phyloP scores from a whole-genome alignment of 2,329 filamentous ascomycete genomes.

The Emmonsiellopsis sp. region DNA sequence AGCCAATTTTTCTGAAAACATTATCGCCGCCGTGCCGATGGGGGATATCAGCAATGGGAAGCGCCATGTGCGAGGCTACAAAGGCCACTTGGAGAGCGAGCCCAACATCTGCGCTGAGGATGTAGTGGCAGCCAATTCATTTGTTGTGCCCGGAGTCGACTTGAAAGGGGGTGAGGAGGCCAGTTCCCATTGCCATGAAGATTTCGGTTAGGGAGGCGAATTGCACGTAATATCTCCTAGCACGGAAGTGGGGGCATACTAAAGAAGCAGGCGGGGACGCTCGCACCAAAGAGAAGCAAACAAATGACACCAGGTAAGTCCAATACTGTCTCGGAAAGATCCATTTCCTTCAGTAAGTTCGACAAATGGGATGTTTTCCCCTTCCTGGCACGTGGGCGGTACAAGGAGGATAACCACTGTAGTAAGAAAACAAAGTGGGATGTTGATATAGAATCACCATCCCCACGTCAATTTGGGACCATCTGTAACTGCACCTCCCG shows the following conservation, averaged over 20 bases:
- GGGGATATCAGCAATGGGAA: constrained; percentile 20
- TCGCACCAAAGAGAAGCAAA: constrained; percentile 5
- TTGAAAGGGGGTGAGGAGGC: constrained; percentile 26
- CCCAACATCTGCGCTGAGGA: constrained; percentile 34
- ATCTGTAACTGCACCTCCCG: constrained; percentile 8
- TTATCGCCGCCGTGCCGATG: constrained; percentile 17
- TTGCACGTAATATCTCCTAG: constrained; percentile 41
- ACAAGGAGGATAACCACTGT: constrained; percentile 5
- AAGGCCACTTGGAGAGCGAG: constrained; percentile 14
- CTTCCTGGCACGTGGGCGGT: constrained; percentile 1
- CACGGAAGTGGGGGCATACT: constrained; percentile 21
- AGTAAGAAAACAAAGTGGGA: constrained; percentile 9
- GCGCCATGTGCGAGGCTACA: constrained; percentile 16
- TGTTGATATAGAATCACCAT: constrained; percentile 10
- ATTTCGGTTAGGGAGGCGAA: constrained; percentile 23
- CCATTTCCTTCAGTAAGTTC: constrained; percentile 8
- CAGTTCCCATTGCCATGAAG: constrained; percentile 21
- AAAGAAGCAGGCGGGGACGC: constrained; percentile 1
- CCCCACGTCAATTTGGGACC: background rate
- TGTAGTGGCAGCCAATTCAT: constrained; percentile 20
- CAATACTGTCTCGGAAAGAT: constrained; percentile 7
- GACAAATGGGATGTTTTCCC: constrained; percentile 1
- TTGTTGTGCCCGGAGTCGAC: constrained; percentile 13
- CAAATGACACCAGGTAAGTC: constrained; percentile 12
- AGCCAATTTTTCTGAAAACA: constrained; percentile 34